phyloP scores from a whole-genome alignment of 75 land plant species.

The Pseudotsuga menziesii region DNA sequence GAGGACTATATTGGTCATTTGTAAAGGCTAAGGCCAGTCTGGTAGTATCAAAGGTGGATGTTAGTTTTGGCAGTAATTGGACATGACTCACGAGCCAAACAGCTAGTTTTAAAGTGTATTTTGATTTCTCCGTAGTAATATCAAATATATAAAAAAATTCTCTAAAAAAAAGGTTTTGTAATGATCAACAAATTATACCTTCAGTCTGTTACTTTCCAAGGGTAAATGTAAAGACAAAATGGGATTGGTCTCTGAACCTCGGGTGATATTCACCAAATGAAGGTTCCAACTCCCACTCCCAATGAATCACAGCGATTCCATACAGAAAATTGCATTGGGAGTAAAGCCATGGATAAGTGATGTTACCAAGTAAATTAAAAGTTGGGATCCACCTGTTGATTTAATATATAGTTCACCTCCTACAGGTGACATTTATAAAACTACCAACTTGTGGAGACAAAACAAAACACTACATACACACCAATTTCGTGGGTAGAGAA shows the following conservation, averaged over 20 bases:
- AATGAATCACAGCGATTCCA: neutral
- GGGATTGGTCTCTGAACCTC: neutral
- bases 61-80: no score
- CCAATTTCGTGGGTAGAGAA: neutral
- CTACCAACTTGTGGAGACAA: neutral
- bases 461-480: neutral
- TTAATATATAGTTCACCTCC: no score
- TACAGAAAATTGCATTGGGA: neutral
- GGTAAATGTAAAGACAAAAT: neutral
- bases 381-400: neutral
- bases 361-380: neutral
- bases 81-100: no score
- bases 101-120: no score
- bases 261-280: neutral
- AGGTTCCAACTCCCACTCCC: neutral
- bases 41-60: no score
- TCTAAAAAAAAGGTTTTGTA: no score
- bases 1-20: no score
- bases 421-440: neutral
- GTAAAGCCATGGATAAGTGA: neutral
- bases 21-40: no score
- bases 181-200: neutral
- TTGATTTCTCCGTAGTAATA: no score
- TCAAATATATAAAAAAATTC: no score
- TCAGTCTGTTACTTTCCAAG: neutral